Conservation (phyloP, 2,329 filamentous ascomycete genomes). For the Chrysoporthe cubensis region DNA sequence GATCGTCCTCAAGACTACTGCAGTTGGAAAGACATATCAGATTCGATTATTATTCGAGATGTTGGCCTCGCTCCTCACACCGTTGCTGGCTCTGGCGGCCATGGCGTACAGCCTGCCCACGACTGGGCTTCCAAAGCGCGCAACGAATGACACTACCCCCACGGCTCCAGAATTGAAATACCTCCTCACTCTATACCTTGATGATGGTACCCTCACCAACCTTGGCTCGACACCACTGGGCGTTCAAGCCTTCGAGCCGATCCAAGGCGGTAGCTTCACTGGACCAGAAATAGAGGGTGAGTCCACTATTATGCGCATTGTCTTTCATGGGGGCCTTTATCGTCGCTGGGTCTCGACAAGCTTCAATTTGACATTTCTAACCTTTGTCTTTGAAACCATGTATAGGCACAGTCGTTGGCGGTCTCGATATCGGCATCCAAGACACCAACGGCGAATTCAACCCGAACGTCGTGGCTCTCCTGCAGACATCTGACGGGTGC, state of each 20-base stretch:
- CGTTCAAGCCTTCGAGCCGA: conserved; percentile 37
- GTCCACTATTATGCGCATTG: background rate
- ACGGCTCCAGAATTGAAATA: conserved; percentile 22
- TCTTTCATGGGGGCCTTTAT: background rate
- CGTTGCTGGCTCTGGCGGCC: background rate
- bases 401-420: conserved; percentile 37
- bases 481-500: conserved; percentile 43
- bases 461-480: conserved; percentile 44
- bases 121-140: background rate
- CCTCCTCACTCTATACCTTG: conserved; percentile 37
- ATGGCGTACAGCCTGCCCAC: background rate
- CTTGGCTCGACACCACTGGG: conserved; percentile 36
- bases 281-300: conserved; percentile 40
- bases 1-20: background rate
- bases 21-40: background rate
- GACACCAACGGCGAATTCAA: conserved; percentile 42
- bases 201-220: conserved; percentile 27
- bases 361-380: background rate
- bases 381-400: background rate
- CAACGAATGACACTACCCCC: background rate
- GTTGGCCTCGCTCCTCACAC: background rate
- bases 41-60: background rate
- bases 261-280: conserved; percentile 41
- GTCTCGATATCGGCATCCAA: conserved; percentile 44
- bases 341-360: background rate